Conservation (phyloP, 345 rosid genomes). For the Eucalyptus decipiens region DNA sequence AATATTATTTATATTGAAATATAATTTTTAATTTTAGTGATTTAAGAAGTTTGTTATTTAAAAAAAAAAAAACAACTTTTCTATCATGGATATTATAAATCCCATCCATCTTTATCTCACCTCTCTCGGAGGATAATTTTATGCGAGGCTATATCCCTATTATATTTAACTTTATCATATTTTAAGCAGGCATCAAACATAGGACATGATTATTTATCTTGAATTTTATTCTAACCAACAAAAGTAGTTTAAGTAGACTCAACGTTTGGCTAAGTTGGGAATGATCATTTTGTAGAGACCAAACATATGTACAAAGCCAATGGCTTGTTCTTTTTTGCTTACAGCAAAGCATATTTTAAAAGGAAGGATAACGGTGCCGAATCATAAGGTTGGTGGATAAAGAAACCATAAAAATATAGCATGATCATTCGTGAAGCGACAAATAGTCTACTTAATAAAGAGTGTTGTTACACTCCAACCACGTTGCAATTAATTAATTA, state of each 20-base stretch:
- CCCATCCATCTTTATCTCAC: accelerated
- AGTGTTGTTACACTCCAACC: too few species aligned
- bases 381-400: not conserved
- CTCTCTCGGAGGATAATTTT: accelerated
- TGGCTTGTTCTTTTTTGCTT: not conserved
- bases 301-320: not conserved
- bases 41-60: too few species aligned
- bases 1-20: too few species aligned
- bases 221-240: accelerated
- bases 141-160: accelerated
- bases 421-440: too few species aligned
- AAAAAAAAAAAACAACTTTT: too few species aligned
- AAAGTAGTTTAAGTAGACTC: accelerated
- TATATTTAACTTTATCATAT: accelerated
- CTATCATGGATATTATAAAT: too few species aligned
- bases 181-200: accelerated
- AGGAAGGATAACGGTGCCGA: not conserved
- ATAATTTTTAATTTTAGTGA: too few species aligned
- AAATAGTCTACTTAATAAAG: too few species aligned
- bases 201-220: accelerated
- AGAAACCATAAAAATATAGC: not conserved
- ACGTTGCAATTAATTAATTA: too few species aligned
- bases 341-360: not conserved
- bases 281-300: not conserved
- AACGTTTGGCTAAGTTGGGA: accelerated